A percentile compares a stretch with the other conserved stretches of the same genome.
These are phyloP conservation scores for Handroanthus guayacan DNA, from an alignment of 257 asterid species.

Conservation along the genomic window DNA sequence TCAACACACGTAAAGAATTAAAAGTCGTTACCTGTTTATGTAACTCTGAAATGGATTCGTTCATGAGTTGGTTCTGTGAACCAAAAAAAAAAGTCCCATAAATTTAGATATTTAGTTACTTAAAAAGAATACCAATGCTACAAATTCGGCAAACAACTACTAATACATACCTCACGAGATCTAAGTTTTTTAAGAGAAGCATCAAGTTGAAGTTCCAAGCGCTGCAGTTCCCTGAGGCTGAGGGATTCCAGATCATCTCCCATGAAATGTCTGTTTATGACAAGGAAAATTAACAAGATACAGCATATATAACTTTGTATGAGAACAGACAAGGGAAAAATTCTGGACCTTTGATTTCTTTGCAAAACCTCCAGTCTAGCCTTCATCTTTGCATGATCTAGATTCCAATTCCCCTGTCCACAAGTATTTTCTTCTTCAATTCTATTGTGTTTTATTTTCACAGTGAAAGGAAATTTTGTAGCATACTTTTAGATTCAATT, in stretches of 20 bases:
- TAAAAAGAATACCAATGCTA: not conserved
- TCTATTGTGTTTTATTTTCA: not conserved
- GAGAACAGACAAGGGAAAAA: not conserved
- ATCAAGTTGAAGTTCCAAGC: slow-evolving; percentile 73
- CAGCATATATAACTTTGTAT: not conserved
- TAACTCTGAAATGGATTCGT: slow-evolving; percentile 63
- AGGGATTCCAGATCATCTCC: slow-evolving; percentile 68
- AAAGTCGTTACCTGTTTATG: slow-evolving; percentile 65
- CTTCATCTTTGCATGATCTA: slow-evolving; percentile 74
- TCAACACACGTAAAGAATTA: not conserved
- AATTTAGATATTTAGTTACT: not conserved
- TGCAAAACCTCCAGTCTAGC: slow-evolving; percentile 76
- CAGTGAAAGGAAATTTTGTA: too few relatives aligned
- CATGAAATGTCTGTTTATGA: slow-evolving; percentile 56
- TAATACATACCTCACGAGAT: slow-evolving; percentile 57
- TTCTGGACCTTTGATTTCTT: slow-evolving; percentile 60
- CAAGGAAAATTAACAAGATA: not conserved
- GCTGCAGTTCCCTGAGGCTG: slow-evolving; percentile 67
- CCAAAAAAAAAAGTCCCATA: not conserved
- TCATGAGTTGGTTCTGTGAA: slow-evolving; percentile 79
- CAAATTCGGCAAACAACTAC: not conserved
- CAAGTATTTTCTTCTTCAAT: not conserved
- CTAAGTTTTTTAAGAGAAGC: slow-evolving; percentile 63
- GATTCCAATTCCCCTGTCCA: slow-evolving; percentile 68
- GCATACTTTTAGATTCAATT: too few relatives aligned